Conservation (phyloP, 2,329 filamentous ascomycete genomes). For the Chaetomium sp. region DNA sequence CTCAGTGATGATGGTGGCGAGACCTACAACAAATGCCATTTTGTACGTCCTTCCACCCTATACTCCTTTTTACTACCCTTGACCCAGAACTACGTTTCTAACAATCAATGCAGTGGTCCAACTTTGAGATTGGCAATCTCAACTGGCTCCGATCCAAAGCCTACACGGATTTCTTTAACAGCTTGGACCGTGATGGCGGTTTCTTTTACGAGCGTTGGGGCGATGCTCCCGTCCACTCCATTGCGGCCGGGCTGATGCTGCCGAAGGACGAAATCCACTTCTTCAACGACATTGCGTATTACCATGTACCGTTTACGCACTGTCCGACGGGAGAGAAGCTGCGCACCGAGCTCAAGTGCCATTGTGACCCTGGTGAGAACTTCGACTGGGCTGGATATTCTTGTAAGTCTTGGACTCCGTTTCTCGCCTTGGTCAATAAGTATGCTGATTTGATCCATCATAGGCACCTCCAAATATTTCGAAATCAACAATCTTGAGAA, state of each 20-base stretch:
- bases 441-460: background rate
- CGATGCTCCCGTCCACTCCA: slow-evolving; percentile 96
- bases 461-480: slow-evolving; percentile 80
- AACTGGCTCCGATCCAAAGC: slow-evolving; percentile 86
- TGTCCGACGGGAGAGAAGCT: slow-evolving; percentile 87
- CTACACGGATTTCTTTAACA: slow-evolving; percentile 86
- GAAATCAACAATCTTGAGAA: slow-evolving; percentile 75
- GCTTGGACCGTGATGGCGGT: slow-evolving; percentile 81
- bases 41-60: slow-evolving; percentile 51
- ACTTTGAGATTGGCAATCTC: slow-evolving; percentile 93
- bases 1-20: slow-evolving; percentile 86
- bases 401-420: slow-evolving; percentile 55
- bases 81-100: slow-evolving; percentile 13
- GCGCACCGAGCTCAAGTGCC: slow-evolving; percentile 78
- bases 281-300: slow-evolving; percentile 98
- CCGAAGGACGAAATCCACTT: slow-evolving; percentile 95
- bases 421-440: background rate
- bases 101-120: slow-evolving; percentile 68
- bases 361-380: slow-evolving; percentile 93
- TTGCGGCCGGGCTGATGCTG: slow-evolving; percentile 79
- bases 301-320: slow-evolving; percentile 95
- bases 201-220: slow-evolving; percentile 99
- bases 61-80: background rate
- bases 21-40: slow-evolving; percentile 95
- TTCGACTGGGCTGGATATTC: slow-evolving; percentile 99